phyloP scores from a whole-genome alignment of 345 rosid genomes.

The Carallia pectinifolia region DNA sequence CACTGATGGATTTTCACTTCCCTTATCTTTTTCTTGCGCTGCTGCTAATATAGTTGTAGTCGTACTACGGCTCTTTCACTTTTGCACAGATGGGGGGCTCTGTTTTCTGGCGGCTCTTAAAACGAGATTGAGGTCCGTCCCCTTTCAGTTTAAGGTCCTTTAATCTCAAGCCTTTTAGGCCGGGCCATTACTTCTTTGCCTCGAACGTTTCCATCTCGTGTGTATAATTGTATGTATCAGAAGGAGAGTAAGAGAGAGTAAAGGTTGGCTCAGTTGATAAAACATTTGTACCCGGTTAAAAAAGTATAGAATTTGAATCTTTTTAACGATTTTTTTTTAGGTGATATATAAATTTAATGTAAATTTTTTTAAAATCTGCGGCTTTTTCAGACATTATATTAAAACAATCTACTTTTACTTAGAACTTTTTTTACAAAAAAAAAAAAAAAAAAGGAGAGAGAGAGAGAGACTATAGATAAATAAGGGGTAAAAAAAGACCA shows the following conservation, averaged over 20 bases:
- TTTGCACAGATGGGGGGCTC: background rate
- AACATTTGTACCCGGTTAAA: too few relatives aligned
- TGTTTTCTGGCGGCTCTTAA: constrained; percentile 31
- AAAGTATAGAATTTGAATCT: too few relatives aligned
- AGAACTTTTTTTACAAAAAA: too few relatives aligned
- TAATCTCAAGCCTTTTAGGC: constrained; percentile 1
- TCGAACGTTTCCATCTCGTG: constrained; percentile 26
- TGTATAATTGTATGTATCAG: too few relatives aligned
- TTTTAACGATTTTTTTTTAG: too few relatives aligned
- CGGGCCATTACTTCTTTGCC: constrained; percentile 23
- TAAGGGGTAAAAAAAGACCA: background rate
- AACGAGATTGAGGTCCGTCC: constrained; percentile 42
- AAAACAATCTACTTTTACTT: too few relatives aligned
- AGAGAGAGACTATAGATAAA: background rate
- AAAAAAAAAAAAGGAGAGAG: too few relatives aligned
- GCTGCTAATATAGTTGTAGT: constrained; percentile 1
- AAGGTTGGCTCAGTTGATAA: too few relatives aligned
- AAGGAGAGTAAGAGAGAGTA: background rate
- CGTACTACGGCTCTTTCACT: background rate
- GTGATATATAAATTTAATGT: too few relatives aligned
- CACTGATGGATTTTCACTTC: constrained; percentile 2
- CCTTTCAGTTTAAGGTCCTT: constrained; percentile 32
- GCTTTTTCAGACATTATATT: too few relatives aligned
- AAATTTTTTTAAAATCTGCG: too few relatives aligned
- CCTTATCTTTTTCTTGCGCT: background rate